Evolutionary conservation across 2,329 filamentous ascomycete species (phyloP).

Genomic region (Hymenoscyphus occultus): DNA sequence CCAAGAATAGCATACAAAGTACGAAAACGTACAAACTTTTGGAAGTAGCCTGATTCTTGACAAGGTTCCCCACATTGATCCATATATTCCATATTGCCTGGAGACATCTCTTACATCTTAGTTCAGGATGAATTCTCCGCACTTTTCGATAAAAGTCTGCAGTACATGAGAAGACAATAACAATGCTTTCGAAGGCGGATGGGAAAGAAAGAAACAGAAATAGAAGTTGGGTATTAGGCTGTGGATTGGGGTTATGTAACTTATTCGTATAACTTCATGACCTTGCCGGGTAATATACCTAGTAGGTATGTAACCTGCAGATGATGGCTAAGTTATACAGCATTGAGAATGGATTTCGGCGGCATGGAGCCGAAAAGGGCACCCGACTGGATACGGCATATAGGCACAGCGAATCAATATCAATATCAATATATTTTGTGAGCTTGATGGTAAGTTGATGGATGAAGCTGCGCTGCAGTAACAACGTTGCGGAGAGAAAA

Average conservation of each 20-base stretch:
- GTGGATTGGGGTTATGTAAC: not conserved
- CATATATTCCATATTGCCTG: not conserved
- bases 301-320: not conserved
- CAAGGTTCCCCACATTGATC: constrained; percentile 4
- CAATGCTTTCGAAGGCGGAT: not conserved
- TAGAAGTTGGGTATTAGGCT: not conserved
- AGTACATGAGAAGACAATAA: not conserved
- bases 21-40: not conserved
- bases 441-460: not conserved
- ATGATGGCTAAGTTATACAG: not conserved
- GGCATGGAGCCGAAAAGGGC: not conserved
- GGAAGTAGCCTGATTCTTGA: not conserved
- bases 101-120: not conserved
- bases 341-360: not conserved
- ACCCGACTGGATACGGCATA: not conserved
- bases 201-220: not conserved
- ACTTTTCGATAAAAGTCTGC: not conserved
- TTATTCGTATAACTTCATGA: not conserved
- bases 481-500: not conserved
- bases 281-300: not conserved
- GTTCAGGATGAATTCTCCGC: not conserved
- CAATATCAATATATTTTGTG: not conserved
- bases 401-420: not conserved
- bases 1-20: not conserved
- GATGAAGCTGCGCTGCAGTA: not conserved